Base-by-base conservation (phyloP, 257 asterid genomes). In the Capsicum rhomboideum region DNA sequence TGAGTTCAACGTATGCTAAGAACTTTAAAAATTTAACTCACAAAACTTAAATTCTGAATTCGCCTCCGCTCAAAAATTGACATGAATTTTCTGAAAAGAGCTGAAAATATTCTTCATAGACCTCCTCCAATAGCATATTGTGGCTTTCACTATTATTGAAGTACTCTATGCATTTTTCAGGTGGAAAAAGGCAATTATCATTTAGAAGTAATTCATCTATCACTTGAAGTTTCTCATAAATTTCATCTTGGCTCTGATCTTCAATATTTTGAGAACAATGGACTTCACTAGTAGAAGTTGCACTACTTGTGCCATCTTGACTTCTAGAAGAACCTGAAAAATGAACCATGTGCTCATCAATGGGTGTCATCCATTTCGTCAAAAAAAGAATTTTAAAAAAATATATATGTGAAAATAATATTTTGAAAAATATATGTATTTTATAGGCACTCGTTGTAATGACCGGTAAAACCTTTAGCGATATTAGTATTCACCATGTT, bases 51-150 rank as follows among this genome's bases (percentile, higher is more conserved):
- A 21, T 59, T 59, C 17, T 59, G 1, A 58, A 10, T 59, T 0
- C 3, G 1, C 0, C 0, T 4, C 0, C 1, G 1, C 8, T n/a
- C 1, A 13, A n/a, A 56, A 56, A 56, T n/a, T n/a, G 14, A 59
- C 18, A 61, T 23, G 37, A 61, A 26, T 61, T 61, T 61, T 61
- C 18, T 10, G 8, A 61, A 26, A 61, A 8, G 12, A 61, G 69
- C 13, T 26, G 69, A 61, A 61, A 61, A 26, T 61, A 61, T 9
- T 61, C 37, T 61, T 23, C 69, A 61, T 61, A 61, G 18, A 61
- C 20, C 69, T 61, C 69, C 69, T 61, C 69, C 28, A 59, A 59
- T 59, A 23, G 23, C 68, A 21, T 59, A 23, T 21, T n/a, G n/a
- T n/a, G 34, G 4, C n/a, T 59, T 59, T 23, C 68, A 59, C n/a